Percentiles rank a stretch among this genome's conserved stretches.
phyloP scores from a whole-genome alignment of 2,329 filamentous ascomycete species.

The Amesomyces nigricolor region DNA sequence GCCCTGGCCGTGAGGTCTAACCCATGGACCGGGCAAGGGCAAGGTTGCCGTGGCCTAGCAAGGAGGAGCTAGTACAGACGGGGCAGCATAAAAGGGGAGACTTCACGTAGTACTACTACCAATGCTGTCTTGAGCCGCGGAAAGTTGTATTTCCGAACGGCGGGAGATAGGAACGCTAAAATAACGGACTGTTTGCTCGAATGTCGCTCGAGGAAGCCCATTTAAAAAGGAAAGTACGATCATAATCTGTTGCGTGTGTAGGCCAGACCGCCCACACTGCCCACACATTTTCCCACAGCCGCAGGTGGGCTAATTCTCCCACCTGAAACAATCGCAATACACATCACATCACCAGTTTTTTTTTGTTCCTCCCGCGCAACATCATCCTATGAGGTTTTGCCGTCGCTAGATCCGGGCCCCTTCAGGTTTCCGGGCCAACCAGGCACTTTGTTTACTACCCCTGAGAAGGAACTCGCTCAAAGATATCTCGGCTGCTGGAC shows the following conservation, averaged over 20 bases:
- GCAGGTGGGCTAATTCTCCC: too few relatives aligned
- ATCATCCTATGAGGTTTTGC: too few relatives aligned
- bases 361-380: too few relatives aligned
- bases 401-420: too few relatives aligned
- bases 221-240: too few relatives aligned
- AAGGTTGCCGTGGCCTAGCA: constrained; percentile 3
- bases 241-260: too few relatives aligned
- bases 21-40: background rate
- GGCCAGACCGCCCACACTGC: too few relatives aligned
- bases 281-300: too few relatives aligned
- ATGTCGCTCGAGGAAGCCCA: background rate
- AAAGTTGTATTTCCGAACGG: constrained; percentile 1
- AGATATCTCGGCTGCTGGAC: too few relatives aligned
- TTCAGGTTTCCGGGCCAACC: background rate
- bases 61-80: constrained; percentile 1
- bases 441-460: background rate
- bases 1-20: constrained; percentile 1
- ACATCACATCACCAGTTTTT: too few relatives aligned
- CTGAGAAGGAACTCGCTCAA: background rate
- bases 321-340: too few relatives aligned
- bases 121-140: background rate
- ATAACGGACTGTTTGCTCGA: background rate
- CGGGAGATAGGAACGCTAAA: background rate
- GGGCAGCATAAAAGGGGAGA: constrained; percentile 2
- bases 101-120: background rate